Percentiles rank a stretch among this genome's conserved stretches.
phyloP scores from a whole-genome alignment of 371 early-diverging fungal genomes.

The Conidiobolus incongruus region DNA sequence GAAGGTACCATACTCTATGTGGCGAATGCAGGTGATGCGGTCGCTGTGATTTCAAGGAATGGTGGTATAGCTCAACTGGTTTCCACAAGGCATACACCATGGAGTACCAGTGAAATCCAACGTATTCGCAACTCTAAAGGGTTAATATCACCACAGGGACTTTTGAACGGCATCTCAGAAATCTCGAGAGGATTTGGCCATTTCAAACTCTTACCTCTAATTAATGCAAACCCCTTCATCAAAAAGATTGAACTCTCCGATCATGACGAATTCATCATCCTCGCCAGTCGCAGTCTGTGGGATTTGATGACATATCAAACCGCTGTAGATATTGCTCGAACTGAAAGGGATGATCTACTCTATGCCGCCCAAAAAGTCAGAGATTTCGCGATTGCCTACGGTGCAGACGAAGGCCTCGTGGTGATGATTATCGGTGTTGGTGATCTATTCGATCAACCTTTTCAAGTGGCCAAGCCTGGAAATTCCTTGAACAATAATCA shows the following conservation, averaged over 20 bases:
- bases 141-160: conserved; percentile 44
- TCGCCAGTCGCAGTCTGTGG: conserved; percentile 71
- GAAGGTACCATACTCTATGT: conserved; percentile 57
- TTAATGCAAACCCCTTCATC: conserved; percentile 69
- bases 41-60: conserved; percentile 59
- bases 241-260: conserved; percentile 42
- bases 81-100: conserved; percentile 49
- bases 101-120: conserved; percentile 41
- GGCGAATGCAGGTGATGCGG: conserved; percentile 73
- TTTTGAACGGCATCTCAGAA: conserved; percentile 50
- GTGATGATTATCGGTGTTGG: conserved; percentile 71
- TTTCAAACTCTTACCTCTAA: conserved; percentile 55
- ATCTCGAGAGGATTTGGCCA: conserved; percentile 72
- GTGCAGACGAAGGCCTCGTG: conserved; percentile 50
- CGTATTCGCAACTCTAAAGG: conserved; percentile 68
- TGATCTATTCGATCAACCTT: conserved; percentile 23
- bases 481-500: no score
- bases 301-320: conserved; percentile 55
- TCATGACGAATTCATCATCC: conserved; percentile 76
- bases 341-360: conserved; percentile 40
- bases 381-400: conserved; percentile 72
- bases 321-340: conserved; percentile 65
- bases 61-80: conserved; percentile 46
- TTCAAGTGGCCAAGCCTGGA: background rate
- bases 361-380: conserved; percentile 63